Evolutionary conservation across 164 flowering plant genomes (phyloP), one percentile per base, ranked within the genome.

Genomic region (Santalum album): DNA sequence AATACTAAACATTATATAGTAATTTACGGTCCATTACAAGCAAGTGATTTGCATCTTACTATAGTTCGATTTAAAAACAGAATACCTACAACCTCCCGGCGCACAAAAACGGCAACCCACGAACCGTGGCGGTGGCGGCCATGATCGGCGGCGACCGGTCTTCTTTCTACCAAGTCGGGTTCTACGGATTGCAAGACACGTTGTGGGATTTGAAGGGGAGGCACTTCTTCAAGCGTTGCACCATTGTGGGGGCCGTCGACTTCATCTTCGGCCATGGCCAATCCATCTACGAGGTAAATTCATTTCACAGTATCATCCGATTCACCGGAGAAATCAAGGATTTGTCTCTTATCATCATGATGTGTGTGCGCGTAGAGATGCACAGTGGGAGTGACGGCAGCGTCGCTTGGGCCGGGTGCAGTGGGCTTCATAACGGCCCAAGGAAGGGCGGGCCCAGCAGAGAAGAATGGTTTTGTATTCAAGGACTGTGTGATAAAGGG

Each of bases 211-310:
- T 26, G 3, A 19, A 52, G 39, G 87, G 90, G 6, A 60, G 81
- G 10, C 90, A 83, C 26, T 76, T 72, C 59, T 86, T 74, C 68
- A 49, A 68, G 20, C 25, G 4, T 2, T 86, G 87, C 66, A 65
- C 69, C 49, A 79, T 83, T 17, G 68, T 69, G 15, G 95, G 87
- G 0, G 75, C 81, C 3, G 72, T 81, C 7, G 95, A 86, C 64
- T 86, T 83, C 57, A 79, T 86, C 51, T 81, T 78, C 27, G 90
- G 94, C 22, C 32, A 35, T 19, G 90, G 78, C 19, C 82, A 81
- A 35, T 78, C 90, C 21, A 62, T 76, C n/a, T 86, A 74, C 36
- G 79, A 83, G 80, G 94, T 79, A 42, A 0, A 6, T 27, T 9
- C 10, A n/a, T 49, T 32, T 32, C 12, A 32, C 10, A 32, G 7